phyloP scores from a whole-genome alignment of 2,329 filamentous ascomycete genomes.

The Paracoccidioides brasiliensis region DNA sequence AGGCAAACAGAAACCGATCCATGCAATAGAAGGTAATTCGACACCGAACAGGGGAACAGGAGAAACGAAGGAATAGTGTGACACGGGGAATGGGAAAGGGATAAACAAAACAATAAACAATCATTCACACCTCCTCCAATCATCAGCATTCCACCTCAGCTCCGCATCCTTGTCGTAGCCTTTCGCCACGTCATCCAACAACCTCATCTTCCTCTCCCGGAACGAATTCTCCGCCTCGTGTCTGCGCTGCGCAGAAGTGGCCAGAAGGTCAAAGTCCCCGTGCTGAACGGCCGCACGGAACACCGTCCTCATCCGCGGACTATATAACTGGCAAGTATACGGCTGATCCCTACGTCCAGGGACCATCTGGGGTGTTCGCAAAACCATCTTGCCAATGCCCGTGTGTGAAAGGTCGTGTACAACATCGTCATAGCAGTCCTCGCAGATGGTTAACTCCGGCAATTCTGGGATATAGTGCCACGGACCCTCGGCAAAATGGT shows the following conservation, averaged over 20 bases:
- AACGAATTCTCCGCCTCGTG: constrained; percentile 47
- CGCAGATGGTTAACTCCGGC: constrained; percentile 70
- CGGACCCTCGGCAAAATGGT: constrained; percentile 47
- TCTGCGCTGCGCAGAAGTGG: constrained; percentile 45
- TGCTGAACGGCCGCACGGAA: constrained; percentile 55
- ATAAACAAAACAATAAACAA: constrained; percentile 2
- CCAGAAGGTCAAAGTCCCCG: constrained; percentile 55
- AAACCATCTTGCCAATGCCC: constrained; percentile 40
- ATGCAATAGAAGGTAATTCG: not conserved
- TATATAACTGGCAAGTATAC: constrained; percentile 66
- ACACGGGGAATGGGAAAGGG: not conserved
- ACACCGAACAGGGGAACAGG: not conserved
- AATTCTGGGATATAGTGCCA: constrained; percentile 72
- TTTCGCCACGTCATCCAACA: constrained; percentile 45
- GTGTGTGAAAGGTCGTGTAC: constrained; percentile 53
- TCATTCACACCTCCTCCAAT: constrained; percentile 43
- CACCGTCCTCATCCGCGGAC: constrained; percentile 59
- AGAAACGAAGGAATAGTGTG: not conserved
- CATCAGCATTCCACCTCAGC: constrained; percentile 35
- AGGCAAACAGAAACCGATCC: not conserved
- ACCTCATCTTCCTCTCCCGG: constrained; percentile 40
- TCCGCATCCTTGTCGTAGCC: constrained; percentile 41
- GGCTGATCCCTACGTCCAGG: constrained; percentile 33
- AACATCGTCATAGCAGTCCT: constrained; percentile 71
- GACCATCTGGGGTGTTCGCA: constrained; percentile 45